phyloP scores from a whole-genome alignment of 164 flowering plant species.

The Brasenia schreberi region DNA sequence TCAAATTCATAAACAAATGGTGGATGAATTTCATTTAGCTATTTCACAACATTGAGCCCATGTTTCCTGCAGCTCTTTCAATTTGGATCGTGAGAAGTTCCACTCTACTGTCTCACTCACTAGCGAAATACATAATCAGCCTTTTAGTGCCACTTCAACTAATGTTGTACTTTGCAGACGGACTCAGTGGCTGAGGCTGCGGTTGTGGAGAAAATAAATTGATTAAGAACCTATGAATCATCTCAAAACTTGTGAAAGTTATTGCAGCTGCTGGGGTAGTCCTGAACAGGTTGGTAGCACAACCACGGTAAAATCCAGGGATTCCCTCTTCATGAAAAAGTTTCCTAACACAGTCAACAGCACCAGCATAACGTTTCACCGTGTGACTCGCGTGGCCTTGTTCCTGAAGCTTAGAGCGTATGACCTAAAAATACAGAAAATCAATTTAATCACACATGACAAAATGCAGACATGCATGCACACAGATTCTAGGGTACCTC shows the following conservation, averaged over 20 bases:
- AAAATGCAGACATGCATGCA: neutral
- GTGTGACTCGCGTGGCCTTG: constrained; percentile 59
- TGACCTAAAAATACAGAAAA: constrained; percentile 39
- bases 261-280: constrained; percentile 96
- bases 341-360: constrained; percentile 66
- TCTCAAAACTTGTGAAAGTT: constrained; percentile 96
- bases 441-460: too few relatives aligned
- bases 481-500: constrained; percentile 43
- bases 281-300: constrained; percentile 84
- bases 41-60: too few relatives aligned
- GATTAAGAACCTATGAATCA: constrained; percentile 79
- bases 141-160: too few relatives aligned
- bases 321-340: constrained; percentile 68
- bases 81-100: too few relatives aligned
- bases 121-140: too few relatives aligned
- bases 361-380: constrained; percentile 75
- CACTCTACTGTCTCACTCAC: too few relatives aligned
- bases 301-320: constrained; percentile 89
- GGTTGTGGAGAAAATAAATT: constrained; percentile 36
- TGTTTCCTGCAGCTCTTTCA: too few relatives aligned
- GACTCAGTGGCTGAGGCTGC: constrained; percentile 31
- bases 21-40: too few relatives aligned
- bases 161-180: neutral
- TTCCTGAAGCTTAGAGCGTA: constrained; percentile 90
- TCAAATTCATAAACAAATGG: too few relatives aligned